Evolutionary conservation across 306 rosid genomes (phyloP).

Genomic region (Fragaria ananassa): DNA sequence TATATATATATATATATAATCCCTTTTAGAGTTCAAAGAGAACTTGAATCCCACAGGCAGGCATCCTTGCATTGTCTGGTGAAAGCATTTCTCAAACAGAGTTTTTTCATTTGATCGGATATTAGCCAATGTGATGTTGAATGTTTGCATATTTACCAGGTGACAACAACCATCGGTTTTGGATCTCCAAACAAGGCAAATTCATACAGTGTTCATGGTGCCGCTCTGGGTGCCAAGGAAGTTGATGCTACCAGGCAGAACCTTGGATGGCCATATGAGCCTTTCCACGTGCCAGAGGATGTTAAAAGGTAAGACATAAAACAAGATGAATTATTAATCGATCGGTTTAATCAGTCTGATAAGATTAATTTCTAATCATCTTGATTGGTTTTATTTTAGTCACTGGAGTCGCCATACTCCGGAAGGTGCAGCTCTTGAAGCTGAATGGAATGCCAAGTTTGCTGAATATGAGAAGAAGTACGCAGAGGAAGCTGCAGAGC

Average conservation of each 20-base stretch:
- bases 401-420: conserved; percentile 93
- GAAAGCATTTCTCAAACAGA: not conserved
- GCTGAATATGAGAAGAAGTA: conserved; percentile 90
- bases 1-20: too few species aligned
- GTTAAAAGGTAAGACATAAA: conserved; percentile 59
- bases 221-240: conserved; percentile 97
- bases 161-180: conserved; percentile 94
- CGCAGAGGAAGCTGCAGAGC: conserved; percentile 69
- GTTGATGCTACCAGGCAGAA: conserved; percentile 94
- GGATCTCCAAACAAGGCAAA: conserved; percentile 99
- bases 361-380: conserved; percentile 23
- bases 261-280: conserved; percentile 94
- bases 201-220: conserved; percentile 96
- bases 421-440: conserved; percentile 76
- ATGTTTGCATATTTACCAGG: conserved; percentile 46
- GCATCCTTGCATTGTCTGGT: not conserved
- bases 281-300: conserved; percentile 97
- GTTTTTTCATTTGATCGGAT: not conserved
- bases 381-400: conserved; percentile 37
- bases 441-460: conserved; percentile 88
- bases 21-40: not conserved
- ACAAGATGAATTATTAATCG: not conserved
- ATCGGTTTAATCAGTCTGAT: not conserved
- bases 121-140: not conserved
- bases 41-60: not conserved